Conservation (phyloP, 345 rosid species). For the Cardamine resedifolia region DNA sequence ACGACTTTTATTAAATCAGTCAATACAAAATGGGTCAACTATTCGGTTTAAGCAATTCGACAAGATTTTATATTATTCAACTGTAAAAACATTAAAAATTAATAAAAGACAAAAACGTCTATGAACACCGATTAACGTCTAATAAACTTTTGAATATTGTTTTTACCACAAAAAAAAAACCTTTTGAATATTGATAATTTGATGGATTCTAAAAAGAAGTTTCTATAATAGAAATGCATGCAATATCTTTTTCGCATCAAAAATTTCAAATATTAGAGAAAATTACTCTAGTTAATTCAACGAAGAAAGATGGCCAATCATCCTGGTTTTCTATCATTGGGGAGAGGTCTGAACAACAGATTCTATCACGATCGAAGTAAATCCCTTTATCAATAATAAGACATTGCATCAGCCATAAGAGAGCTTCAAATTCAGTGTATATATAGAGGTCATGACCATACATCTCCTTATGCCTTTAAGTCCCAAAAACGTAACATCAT, state of each 20-base stretch:
- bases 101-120: not conserved
- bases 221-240: too few species aligned
- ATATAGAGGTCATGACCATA: not conserved
- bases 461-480: not conserved
- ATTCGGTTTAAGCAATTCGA: not conserved
- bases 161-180: too few species aligned
- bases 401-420: not conserved
- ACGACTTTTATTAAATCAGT: not conserved
- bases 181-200: too few species aligned
- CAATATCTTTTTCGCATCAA: too few species aligned
- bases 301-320: too few species aligned
- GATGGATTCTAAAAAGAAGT: too few species aligned
- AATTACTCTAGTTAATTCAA: too few species aligned
- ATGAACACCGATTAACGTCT: not conserved
- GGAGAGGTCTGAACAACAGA: not conserved
- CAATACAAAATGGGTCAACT: not conserved
- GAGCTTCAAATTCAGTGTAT: not conserved
- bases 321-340: too few species aligned
- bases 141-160: not conserved
- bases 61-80: not conserved
- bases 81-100: not conserved
- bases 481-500: not conserved
- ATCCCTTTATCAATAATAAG: not conserved
- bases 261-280: too few species aligned
- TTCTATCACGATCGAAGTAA: not conserved